Evolutionary conservation across 495 filamentous ascomycete genomes (phyloP).

Genomic region (Hyaloscypha finlandica): DNA sequence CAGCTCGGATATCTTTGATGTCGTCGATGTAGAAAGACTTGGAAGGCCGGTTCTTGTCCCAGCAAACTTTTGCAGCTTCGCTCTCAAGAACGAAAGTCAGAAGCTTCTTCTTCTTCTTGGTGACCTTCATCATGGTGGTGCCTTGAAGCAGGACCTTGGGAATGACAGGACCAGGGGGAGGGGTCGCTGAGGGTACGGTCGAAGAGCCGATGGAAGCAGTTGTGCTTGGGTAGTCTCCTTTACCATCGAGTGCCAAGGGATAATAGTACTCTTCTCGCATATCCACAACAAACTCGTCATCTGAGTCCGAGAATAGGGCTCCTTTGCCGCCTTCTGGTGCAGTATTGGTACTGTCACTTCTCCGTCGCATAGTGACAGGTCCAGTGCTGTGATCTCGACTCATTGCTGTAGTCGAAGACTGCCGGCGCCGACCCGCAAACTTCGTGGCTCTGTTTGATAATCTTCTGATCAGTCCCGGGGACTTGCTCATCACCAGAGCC

Average conservation of each 20-base stretch:
- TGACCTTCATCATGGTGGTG: constrained; percentile 75
- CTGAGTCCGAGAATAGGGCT: constrained; percentile 63
- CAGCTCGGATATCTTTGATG: constrained; percentile 84
- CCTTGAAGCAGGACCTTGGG: constrained; percentile 73
- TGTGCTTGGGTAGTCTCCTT: constrained; percentile 38
- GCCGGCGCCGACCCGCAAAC: constrained; percentile 50
- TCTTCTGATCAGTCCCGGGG: constrained; percentile 41
- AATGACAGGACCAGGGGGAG: constrained; percentile 64
- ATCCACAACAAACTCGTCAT: constrained; percentile 56
- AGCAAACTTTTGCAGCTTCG: constrained; percentile 79
- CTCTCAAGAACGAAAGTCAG: constrained; percentile 77
- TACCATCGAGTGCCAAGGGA: constrained; percentile 34
- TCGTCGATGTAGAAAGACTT: constrained; percentile 94
- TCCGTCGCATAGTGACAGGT: constrained; percentile 80
- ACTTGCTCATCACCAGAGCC: constrained; percentile 50
- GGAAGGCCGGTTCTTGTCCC: constrained; percentile 75
- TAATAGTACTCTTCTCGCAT: constrained; percentile 31
- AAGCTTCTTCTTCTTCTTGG: constrained; percentile 74
- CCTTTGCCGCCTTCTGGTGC: constrained; percentile 53
- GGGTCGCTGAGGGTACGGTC: constrained; percentile 29
- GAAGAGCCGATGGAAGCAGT: constrained; percentile 41
- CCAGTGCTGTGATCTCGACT: constrained; percentile 85
- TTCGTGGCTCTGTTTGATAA: constrained; percentile 31
- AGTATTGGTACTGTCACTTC: constrained; percentile 82
- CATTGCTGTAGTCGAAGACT: constrained; percentile 70